Evolutionary conservation across 2,329 filamentous ascomycete genomes (phyloP).

Genomic region (Colletotrichum agaves): DNA sequence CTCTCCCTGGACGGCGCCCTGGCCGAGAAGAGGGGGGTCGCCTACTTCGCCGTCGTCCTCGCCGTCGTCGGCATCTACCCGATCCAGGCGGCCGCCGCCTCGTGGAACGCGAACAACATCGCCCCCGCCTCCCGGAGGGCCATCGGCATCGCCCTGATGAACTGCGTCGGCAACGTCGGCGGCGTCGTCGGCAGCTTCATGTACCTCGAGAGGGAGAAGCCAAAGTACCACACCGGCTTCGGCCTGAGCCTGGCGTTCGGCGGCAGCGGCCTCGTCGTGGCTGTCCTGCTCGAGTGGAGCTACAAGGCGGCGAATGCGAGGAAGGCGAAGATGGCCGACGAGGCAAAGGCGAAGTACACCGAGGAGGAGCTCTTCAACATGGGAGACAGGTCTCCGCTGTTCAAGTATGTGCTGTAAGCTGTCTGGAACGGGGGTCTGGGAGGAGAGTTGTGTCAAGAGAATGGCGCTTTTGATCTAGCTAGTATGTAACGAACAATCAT

Average conservation of each 20-base stretch:
- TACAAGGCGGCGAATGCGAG: constrained; percentile 43
- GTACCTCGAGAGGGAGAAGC: constrained; percentile 45
- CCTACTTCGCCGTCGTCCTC: constrained; percentile 37
- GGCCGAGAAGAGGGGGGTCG: constrained; percentile 18
- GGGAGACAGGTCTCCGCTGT: constrained; percentile 46
- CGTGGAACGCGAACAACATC: constrained; percentile 41
- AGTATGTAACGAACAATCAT: background rate
- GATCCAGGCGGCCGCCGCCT: constrained; percentile 33
- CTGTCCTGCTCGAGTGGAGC: constrained; percentile 45
- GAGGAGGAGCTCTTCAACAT: constrained; percentile 46
- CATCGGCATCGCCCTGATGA: constrained; percentile 45
- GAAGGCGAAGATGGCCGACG: constrained; percentile 41
- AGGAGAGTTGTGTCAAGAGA: too few relatives aligned
- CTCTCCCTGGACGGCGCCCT: constrained; percentile 27
- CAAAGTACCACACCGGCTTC: constrained; percentile 60
- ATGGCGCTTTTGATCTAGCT: too few relatives aligned
- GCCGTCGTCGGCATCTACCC: constrained; percentile 38
- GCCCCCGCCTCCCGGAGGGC: constrained; percentile 42
- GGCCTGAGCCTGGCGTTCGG: constrained; percentile 48
- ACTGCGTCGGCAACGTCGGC: constrained; percentile 44
- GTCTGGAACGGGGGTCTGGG: too few relatives aligned
- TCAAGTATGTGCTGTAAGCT: constrained; percentile 36
- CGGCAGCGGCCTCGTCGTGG: constrained; percentile 43
- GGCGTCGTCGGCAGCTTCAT: constrained; percentile 45
- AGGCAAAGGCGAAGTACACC: constrained; percentile 43